Evolutionary conservation across 306 rosid genomes (phyloP), one percentile per base, ranked within the genome.

Genomic region (Vigna unguiculata): DNA sequence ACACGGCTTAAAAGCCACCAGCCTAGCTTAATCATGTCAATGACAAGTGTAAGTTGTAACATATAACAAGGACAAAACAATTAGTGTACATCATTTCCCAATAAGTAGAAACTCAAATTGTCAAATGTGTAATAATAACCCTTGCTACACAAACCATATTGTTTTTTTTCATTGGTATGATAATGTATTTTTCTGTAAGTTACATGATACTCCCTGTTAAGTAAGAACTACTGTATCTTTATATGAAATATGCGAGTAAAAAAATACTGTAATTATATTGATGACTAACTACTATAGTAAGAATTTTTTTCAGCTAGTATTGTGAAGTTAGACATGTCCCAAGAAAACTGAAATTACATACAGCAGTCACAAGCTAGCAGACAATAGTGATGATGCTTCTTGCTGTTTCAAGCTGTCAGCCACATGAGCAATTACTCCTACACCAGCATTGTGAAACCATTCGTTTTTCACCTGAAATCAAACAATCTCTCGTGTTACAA

Each of bases 361-460:
- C 71, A 61, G 36, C 20, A 45, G 81, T 86, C 88, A 92, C 76
- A 92, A 86, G 87, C 89, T 89, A 40, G 97, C 91, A 9, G 89
- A 20, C 60, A 89, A 38, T 65, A 89, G 24, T 40, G 84, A 78
- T 11, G 93, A 76, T 32, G 96, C 80, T 75, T 92, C 97, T 86
- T 90, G 89, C 58, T 86, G 95, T 83, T 71, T 92, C 76, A 95
- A 86, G 86, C 84, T 90, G 84, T 95, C 98, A 1, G 93, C 96
- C 32, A 95, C 96, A 68, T 95, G 97, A 66, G 97, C 92, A 69
- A 95, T 88, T 69, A 95, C 97, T 52, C 97, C 98, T 32, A 80
- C 84, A 69, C 98, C 98, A 22, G 96, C 97, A 79, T 90, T 95
- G 87, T 92, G 91, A 77, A 95, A 75, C 96, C 97, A 88, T 82